A percentile compares a stretch with the other conserved stretches of the same genome.
Conservation (phyloP, 2,329 filamentous ascomycete species). For the Talaromyces sp. region DNA sequence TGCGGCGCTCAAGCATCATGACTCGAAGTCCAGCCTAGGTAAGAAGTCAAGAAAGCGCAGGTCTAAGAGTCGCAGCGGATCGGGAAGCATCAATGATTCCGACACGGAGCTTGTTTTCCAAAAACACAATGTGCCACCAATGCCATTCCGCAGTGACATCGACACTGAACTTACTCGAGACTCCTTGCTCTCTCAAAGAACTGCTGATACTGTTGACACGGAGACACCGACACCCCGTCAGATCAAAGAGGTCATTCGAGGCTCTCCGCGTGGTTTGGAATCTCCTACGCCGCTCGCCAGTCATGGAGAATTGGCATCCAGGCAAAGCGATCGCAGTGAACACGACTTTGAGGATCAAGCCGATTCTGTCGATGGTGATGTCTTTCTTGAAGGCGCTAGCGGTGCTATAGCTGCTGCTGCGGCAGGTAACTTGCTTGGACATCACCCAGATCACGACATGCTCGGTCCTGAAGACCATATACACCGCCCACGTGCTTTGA, state of each 20-base stretch:
- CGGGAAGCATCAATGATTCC: constrained; percentile 52
- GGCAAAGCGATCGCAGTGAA: constrained; percentile 8
- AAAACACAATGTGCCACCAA: constrained; percentile 65
- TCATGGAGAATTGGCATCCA: constrained; percentile 37
- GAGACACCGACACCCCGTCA: constrained; percentile 62
- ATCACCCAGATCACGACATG: constrained; percentile 49
- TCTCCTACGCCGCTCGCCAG: constrained; percentile 54
- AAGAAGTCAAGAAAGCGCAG: constrained; percentile 40
- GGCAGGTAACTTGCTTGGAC: constrained; percentile 35
- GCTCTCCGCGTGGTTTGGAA: constrained; percentile 48
- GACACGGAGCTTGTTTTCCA: constrained; percentile 55
- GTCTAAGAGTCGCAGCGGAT: constrained; percentile 50
- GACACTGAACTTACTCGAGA: constrained; percentile 83
- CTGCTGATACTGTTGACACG: constrained; percentile 58
- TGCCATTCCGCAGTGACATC: constrained; percentile 84
- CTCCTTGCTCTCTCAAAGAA: constrained; percentile 79
- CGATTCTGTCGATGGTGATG: constrained; percentile 29
- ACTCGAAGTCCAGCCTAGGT: constrained; percentile 59
- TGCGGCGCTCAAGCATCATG: constrained; percentile 61
- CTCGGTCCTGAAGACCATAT: constrained; percentile 43
- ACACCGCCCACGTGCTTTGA: constrained; percentile 67
- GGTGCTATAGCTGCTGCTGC: constrained; percentile 41
- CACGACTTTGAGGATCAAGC: constrained; percentile 33
- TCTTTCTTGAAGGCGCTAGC: constrained; percentile 30
- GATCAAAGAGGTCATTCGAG: constrained; percentile 62